Base-by-base conservation (phyloP, 345 rosid species). In the Eucalyptus decipiens region DNA sequence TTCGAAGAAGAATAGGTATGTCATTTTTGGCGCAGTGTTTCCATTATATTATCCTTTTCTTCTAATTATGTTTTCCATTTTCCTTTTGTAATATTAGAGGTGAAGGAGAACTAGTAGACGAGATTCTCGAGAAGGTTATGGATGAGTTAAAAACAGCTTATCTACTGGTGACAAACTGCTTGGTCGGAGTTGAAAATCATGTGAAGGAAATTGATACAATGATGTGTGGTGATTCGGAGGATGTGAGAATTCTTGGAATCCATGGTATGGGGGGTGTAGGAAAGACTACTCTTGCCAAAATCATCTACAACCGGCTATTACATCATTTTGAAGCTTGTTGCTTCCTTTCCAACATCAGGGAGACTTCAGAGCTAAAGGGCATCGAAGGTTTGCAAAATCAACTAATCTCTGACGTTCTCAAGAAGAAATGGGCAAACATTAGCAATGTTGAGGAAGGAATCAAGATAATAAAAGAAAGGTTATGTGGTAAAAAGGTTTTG, bases 1-100 rank as follows among this genome's bases (percentile, higher is more conserved):
- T 60, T 60, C 67, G 8, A 60, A 28, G 67, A 3, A 28, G 32
- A 60, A 28, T 28, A 6, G 32, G 67, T 60, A 5, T 30, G 37
- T 65, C 37, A 65, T 14, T 67, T 67, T 69, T 34, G 80, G 80
- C 2, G 4, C 2, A 5, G 4, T 34, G 2, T 34, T 69, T 69
- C 26, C 26, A 69, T 0, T 1, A 69, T 18, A 18, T n/a, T 9
- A 34, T 0, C 13, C 2, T 69, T 0, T 34, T 69, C 43, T 69
- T 34, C 43, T 69, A 34, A 69, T 9, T 34, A 5, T 9, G 24
- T 9, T 69, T 69, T 69, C 24, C 42, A 3, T 69, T 69, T 69
- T 9, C 24, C 24, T 34, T 69, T 24, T 2, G 1, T 18, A 34
- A 9, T 69, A 34, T 32, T 17, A 67, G 80, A 67, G 24, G 80